Evolutionary conservation across 768 basidiomycete species (phyloP), one percentile per base, ranked within the genome.

Genomic region (Pluteus cervinus): DNA sequence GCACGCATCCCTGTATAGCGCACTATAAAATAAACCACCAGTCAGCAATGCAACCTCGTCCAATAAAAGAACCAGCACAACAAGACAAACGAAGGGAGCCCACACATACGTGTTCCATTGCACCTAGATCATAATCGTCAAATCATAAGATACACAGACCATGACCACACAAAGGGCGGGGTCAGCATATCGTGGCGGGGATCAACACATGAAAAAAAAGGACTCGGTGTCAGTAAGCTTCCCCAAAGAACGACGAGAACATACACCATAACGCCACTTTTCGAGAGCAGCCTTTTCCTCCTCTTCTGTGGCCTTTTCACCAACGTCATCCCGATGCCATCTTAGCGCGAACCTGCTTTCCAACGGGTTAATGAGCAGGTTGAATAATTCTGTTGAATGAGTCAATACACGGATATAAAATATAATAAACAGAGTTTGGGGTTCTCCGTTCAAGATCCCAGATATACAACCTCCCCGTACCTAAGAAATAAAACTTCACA

Each of bases 101-200:
- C n/a, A n/a, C n/a, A n/a, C 76, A 37, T 62, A 84, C 83, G 82
- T 78, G 49, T 87, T 88, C 84, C 84, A 88, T 59, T 89, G 84
- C 0, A 86, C 69, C 81, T 86, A 35, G 3, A 5, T 9, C 9
- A 30, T 21, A 23, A 24, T 25, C 25, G 15, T 17, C 10, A 22
- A 38, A 18, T 12, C 12, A 38, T 22, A 3, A n/a, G 15, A 10
- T 16, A n/a, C 16, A 30, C 6, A 8, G 22, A 17, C 12, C 8
- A n/a, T n/a, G n/a, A n/a, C n/a, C n/a, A n/a, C n/a, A n/a, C n/a
- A n/a, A n/a, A n/a, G n/a, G n/a, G n/a, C n/a, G n/a, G n/a, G n/a
- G 16, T 25, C 6, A 33, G 33, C 6, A 8, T 17, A 16, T 22
- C 2, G 6, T 7, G 32, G 11, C 5, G 29, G 22, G 14, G n/a